A percentile compares a stretch with the other conserved stretches of the same genome.
Evolutionary conservation across 352 stramenopile genomes (phyloP).

Genomic region (Pythium monospermum): DNA sequence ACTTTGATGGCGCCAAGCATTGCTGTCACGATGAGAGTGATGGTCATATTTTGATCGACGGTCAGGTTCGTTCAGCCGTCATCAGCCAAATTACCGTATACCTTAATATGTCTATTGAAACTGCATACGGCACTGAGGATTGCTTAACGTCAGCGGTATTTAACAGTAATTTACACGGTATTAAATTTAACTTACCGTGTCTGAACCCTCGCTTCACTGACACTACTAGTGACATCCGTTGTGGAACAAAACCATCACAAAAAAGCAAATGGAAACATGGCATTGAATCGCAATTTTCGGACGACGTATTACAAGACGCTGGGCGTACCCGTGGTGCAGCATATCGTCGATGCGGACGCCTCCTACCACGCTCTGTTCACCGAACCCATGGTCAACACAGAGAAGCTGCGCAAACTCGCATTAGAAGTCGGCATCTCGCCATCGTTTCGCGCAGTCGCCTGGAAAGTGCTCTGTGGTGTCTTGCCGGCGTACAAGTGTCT

Average conservation of each 20-base stretch:
- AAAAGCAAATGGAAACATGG: constrained; percentile 25
- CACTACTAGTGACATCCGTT: neutral
- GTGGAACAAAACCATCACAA: no score
- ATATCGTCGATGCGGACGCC: constrained; percentile 76
- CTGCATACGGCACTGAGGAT: no score
- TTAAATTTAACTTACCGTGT: no score
- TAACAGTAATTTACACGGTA: no score
- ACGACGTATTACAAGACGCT: constrained; percentile 88
- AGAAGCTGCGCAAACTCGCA: constrained; percentile 67
- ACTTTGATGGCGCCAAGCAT: no score
- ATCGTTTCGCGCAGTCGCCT: constrained; percentile 44
- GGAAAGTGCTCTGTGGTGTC: constrained; percentile 53
- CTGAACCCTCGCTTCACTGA: neutral
- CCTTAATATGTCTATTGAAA: no score
- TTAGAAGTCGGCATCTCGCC: constrained; percentile 66
- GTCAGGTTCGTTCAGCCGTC: constrained; percentile 19
- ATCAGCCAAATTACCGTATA: no score
- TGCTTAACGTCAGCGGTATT: no score
- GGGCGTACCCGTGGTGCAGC: constrained; percentile 76
- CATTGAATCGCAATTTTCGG: constrained; percentile 72
- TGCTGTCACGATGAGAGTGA: constrained; percentile 16
- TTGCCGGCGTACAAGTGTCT: constrained; percentile 48
- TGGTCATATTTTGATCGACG: constrained; percentile 24
- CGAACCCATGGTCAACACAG: constrained; percentile 48
- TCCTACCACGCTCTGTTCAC: constrained; percentile 64